Conservation (phyloP, 768 basidiomycete species). For the Tulasnella sp. region DNA sequence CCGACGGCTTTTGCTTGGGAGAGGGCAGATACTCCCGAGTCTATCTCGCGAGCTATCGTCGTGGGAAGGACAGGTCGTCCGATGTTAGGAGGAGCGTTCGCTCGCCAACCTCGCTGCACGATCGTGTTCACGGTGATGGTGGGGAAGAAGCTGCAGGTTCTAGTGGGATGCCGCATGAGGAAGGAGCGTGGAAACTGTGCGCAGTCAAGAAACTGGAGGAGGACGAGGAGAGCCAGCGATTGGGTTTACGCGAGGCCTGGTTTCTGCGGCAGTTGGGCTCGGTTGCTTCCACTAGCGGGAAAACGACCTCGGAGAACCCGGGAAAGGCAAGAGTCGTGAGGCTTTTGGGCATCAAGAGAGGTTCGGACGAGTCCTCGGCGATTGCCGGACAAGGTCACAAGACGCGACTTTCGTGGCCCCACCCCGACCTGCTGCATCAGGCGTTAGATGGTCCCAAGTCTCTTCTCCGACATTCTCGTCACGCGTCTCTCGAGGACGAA, state of each 20-base stretch:
- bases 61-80: not conserved
- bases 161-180: not conserved
- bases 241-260: conserved; percentile 29
- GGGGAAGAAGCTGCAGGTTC: not conserved
- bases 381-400: not conserved
- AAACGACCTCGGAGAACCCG: not conserved
- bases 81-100: not conserved
- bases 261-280: conserved; percentile 23
- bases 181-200: conserved; percentile 25
- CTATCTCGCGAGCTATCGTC: conserved; percentile 18
- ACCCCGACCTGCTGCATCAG: not conserved
- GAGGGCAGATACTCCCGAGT: conserved; percentile 20
- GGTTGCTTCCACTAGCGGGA: not conserved
- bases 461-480: conserved; percentile 4
- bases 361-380: not conserved
- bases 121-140: too few species aligned
- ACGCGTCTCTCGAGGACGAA: not conserved
- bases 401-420: not conserved
- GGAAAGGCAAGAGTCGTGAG: conserved; percentile 2
- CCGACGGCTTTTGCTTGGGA: conserved; percentile 14
- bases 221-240: conserved; percentile 27
- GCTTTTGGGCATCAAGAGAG: conserved; percentile 9
- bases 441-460: conserved; percentile 2
- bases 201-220: conserved; percentile 28
- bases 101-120: not conserved